Evolutionary conservation across 768 basidiomycete species (phyloP).

Genomic region (Mycena rosella): DNA sequence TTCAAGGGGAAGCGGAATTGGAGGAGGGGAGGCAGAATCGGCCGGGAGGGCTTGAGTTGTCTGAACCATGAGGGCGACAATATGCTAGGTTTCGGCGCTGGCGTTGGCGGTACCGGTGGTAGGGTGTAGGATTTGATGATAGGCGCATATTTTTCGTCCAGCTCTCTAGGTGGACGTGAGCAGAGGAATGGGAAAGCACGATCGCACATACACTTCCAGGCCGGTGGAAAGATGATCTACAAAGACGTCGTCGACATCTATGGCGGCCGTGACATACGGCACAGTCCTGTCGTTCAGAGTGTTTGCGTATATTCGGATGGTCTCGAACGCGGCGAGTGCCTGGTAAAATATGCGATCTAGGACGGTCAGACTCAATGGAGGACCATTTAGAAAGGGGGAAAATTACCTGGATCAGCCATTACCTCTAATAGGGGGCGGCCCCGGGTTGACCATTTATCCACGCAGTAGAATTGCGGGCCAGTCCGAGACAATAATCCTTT

Average conservation of each 20-base stretch:
- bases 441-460: slow-evolving; percentile 77
- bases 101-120: slow-evolving; percentile 58
- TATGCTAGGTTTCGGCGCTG: slow-evolving; percentile 51
- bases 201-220: slow-evolving; percentile 66
- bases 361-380: neutral
- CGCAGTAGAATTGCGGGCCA: slow-evolving; percentile 82
- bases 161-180: slow-evolving; percentile 54
- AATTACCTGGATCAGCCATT: slow-evolving; percentile 82
- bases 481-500: too few relatives aligned
- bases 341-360: slow-evolving; percentile 83
- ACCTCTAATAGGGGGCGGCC: slow-evolving; percentile 79
- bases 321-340: slow-evolving; percentile 73
- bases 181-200: slow-evolving; percentile 10
- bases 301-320: slow-evolving; percentile 86
- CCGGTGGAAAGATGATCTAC: slow-evolving; percentile 66
- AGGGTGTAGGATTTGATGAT: slow-evolving; percentile 67
- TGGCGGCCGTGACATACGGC: slow-evolving; percentile 83
- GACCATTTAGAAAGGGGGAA: neutral
- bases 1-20: slow-evolving; percentile 78
- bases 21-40: slow-evolving; percentile 69
- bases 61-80: slow-evolving; percentile 62
- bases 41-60: slow-evolving; percentile 51
- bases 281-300: slow-evolving; percentile 86
- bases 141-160: slow-evolving; percentile 67
- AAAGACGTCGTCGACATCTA: slow-evolving; percentile 79